These are phyloP conservation scores for Apiosordaria backusii DNA, from an alignment of 495 filamentous ascomycete species.

Conservation along the genomic window DNA sequence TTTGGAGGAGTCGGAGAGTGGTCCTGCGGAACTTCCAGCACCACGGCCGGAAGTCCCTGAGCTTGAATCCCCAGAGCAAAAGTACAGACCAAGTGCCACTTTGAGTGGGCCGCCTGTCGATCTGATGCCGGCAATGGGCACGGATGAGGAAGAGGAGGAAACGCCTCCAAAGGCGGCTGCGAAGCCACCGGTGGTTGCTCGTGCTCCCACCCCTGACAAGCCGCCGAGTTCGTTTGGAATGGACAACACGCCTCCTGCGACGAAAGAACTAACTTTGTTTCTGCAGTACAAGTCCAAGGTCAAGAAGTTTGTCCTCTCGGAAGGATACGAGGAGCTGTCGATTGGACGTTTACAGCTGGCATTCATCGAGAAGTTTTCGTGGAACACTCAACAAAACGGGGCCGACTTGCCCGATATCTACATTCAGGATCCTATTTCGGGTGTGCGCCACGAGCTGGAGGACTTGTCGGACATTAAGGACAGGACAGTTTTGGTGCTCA, in stretches of 20 bases:
- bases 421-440: conserved; percentile 92
- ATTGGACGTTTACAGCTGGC: conserved; percentile 85
- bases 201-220: conserved; percentile 40
- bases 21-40: conserved; percentile 37
- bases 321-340: conserved; percentile 77
- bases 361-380: conserved; percentile 99
- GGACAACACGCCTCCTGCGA: conserved; percentile 69
- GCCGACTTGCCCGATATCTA: conserved; percentile 94
- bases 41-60: conserved; percentile 43
- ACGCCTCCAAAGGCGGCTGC: conserved; percentile 24
- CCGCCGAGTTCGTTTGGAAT: conserved; percentile 37
- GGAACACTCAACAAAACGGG: conserved; percentile 94
- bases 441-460: conserved; percentile 91
- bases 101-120: conserved; percentile 49
- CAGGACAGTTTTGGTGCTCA: conserved; percentile 86
- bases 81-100: conserved; percentile 49
- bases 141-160: conserved; percentile 32
- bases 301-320: conserved; percentile 88
- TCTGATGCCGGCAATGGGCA: conserved; percentile 32
- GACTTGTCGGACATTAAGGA: conserved; percentile 95
- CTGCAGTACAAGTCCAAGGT: conserved; percentile 95
- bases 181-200: conserved; percentile 12
- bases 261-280: conserved; percentile 92
- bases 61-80: conserved; percentile 59
- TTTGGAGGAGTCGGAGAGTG: conserved; percentile 56